These are phyloP conservation scores for Flueggea neowawraea DNA, from an alignment of 441 rosid species.

Conservation along the genomic window DNA sequence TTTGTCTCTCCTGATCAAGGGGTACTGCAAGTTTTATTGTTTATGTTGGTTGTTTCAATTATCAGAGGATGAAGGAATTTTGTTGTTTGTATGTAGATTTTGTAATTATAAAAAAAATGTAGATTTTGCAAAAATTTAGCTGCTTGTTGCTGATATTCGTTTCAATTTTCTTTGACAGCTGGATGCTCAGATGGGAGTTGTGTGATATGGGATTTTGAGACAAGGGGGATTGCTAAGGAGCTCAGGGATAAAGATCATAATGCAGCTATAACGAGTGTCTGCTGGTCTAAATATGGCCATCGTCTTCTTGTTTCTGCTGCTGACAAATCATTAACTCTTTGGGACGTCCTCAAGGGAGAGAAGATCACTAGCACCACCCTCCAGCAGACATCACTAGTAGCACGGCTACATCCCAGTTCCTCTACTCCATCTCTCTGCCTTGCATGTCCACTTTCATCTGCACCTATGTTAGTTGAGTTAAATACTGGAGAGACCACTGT, in stretches of 20 bases:
- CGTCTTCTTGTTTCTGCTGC: constrained; percentile 91
- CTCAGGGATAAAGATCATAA: constrained; percentile 66
- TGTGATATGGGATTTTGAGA: constrained; percentile 96
- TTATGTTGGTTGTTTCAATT: too few species aligned
- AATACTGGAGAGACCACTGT: constrained; percentile 48
- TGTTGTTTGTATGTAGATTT: neutral
- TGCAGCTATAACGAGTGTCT: constrained; percentile 88
- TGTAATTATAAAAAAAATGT: neutral
- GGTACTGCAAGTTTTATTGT: too few species aligned
- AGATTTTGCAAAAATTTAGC: constrained; percentile 2
- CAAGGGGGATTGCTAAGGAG: constrained; percentile 90
- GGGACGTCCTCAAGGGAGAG: constrained; percentile 80
- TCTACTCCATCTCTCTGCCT: constrained; percentile 72
- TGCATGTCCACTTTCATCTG: constrained; percentile 92
- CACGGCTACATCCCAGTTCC: constrained; percentile 87
- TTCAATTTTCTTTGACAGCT: constrained; percentile 39
- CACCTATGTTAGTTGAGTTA: constrained; percentile 89
- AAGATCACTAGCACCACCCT: constrained; percentile 61
- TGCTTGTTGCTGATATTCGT: neutral
- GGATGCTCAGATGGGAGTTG: constrained; percentile 96
- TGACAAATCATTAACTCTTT: constrained; percentile 86
- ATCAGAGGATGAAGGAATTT: too few species aligned
- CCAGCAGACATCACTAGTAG: constrained; percentile 77
- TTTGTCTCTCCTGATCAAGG: too few species aligned
- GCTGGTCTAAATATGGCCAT: constrained; percentile 95